phyloP scores from a whole-genome alignment of 352 stramenopile species.

The Thraustochytrium striatum region DNA sequence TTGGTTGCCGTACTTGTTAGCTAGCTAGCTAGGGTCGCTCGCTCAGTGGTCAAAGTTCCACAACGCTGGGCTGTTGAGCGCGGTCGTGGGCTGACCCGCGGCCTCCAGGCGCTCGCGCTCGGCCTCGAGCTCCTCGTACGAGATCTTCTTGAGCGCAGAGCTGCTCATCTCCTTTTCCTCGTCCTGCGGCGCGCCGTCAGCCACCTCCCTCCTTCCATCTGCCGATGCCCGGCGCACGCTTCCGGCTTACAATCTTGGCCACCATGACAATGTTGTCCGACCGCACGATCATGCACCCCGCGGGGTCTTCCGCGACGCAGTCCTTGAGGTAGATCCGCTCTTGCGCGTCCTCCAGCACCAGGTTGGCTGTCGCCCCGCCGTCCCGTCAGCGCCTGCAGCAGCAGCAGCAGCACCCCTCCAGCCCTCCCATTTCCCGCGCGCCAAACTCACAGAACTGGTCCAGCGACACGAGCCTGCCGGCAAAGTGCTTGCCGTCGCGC shows the following conservation, averaged over 20 bases:
- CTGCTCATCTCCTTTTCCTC: conserved; percentile 16
- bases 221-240: not conserved
- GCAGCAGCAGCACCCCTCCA: not conserved
- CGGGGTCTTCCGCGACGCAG: conserved; percentile 10
- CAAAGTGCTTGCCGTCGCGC: conserved; percentile 35
- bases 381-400: not conserved
- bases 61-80: not conserved
- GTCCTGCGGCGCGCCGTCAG: not conserved
- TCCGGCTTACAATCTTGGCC: conserved; percentile 10
- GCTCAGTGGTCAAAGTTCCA: conserved; percentile 32
- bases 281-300: conserved; percentile 23
- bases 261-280: conserved; percentile 45
- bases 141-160: not conserved
- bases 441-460: conserved; percentile 41
- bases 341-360: conserved; percentile 33
- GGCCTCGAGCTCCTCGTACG: conserved; percentile 2
- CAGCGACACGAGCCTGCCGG: not conserved
- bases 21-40: not conserved
- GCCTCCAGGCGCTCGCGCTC: not conserved
- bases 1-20: not conserved
- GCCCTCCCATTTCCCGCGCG: not conserved
- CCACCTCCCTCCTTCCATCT: not conserved
- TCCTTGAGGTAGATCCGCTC: not conserved
- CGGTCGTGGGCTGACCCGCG: not conserved
- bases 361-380: conserved; percentile 1